Percentiles rank a stretch among this genome's conserved stretches.
Evolutionary conservation across 805 yeast genomes (phyloP).

Genomic region (Spathaspora gorwiae): DNA sequence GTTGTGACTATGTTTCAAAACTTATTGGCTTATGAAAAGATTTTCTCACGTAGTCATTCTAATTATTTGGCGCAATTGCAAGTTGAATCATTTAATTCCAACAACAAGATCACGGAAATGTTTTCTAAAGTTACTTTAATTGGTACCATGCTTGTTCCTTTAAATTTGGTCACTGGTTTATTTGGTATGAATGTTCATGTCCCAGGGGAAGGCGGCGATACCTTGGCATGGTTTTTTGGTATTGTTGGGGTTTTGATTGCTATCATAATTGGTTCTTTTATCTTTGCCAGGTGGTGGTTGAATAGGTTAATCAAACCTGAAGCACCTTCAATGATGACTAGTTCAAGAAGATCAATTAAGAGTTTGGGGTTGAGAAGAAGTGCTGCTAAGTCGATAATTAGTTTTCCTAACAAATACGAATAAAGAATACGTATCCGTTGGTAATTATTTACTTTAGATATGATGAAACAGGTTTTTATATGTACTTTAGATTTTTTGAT

Average conservation of each 20-base stretch:
- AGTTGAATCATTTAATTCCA: constrained; percentile 85
- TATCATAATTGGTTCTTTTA: constrained; percentile 13
- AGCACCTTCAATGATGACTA: constrained; percentile 7
- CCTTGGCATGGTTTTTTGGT: constrained; percentile 27
- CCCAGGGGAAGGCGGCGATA: constrained; percentile 57
- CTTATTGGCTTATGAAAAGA: constrained; percentile 84
- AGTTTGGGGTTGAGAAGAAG: constrained; percentile 22
- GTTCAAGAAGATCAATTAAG: constrained; percentile 20
- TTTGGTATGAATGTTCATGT: constrained; percentile 94
- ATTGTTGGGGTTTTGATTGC: constrained; percentile 24
- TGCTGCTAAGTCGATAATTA: constrained; percentile 36
- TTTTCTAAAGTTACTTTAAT: constrained; percentile 83
- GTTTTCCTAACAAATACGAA: constrained; percentile 35
- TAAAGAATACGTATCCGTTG: constrained; percentile 5
- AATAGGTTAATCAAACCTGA: constrained; percentile 7
- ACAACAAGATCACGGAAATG: constrained; percentile 80
- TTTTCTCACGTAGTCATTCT: constrained; percentile 85
- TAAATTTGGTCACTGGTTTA: constrained; percentile 84
- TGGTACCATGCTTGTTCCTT: constrained; percentile 87
- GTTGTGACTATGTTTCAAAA: constrained; percentile 94
- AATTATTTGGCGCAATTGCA: constrained; percentile 92
- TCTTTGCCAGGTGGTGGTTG: constrained; percentile 20
- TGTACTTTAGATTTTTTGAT: too few species aligned
- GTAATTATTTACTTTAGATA: too few species aligned
- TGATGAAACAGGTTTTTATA: too few species aligned